Percentiles rank a stretch among this genome's conserved stretches.
Evolutionary conservation across 305 asterid genomes (phyloP).

Genomic region (Nicotiana rustica): DNA sequence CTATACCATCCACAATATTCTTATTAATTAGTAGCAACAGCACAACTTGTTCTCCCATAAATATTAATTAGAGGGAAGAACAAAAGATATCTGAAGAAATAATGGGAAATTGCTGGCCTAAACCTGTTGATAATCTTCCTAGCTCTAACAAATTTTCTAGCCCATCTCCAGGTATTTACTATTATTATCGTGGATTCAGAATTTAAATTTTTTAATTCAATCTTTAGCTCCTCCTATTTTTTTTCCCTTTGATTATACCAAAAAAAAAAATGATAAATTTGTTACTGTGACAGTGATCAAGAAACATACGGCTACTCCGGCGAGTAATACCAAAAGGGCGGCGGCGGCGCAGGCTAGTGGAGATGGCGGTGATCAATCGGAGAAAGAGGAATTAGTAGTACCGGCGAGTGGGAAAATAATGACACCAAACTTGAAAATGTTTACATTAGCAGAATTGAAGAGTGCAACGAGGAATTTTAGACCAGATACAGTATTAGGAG

Average conservation of each 20-base stretch:
- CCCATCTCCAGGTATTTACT: slow-evolving; percentile 31
- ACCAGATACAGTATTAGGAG: slow-evolving; percentile 44
- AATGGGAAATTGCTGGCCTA: slow-evolving; percentile 91
- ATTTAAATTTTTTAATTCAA: no score
- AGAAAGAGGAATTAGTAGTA: slow-evolving; percentile 1
- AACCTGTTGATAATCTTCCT: slow-evolving; percentile 60
- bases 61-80: slow-evolving; percentile 24
- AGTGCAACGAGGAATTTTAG: slow-evolving; percentile 41
- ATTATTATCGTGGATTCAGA: no score
- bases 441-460: slow-evolving; percentile 38
- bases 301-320: neutral
- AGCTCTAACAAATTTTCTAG: slow-evolving; percentile 43
- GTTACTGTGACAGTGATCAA: neutral
- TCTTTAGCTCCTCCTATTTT: no score
- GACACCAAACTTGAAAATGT: slow-evolving; percentile 40
- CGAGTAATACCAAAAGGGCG: neutral
- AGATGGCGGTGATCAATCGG: neutral
- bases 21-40: slow-evolving; percentile 21
- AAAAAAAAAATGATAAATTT: no score
- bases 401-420: slow-evolving; percentile 6
- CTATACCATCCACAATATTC: neutral
- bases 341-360: neutral
- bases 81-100: slow-evolving; percentile 16
- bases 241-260: no score
- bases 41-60: neutral